phyloP scores from a whole-genome alignment of 1,284 basidiomycete genomes.

The Crepidotus sp. region DNA sequence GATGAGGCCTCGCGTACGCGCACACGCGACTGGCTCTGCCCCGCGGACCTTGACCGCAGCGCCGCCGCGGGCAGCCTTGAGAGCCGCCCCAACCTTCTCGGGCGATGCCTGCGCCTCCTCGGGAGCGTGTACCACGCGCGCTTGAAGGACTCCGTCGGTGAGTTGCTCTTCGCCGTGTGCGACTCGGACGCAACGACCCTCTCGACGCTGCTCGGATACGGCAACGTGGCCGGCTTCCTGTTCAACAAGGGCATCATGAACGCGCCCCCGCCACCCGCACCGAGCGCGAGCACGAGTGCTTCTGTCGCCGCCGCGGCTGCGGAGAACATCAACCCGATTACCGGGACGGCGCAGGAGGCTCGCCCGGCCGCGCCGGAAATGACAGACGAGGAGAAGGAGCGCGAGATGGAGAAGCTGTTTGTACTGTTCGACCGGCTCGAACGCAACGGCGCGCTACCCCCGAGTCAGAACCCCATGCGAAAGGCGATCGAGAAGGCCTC shows the following conservation, averaged over 20 bases:
- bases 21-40: slow-evolving; percentile 62
- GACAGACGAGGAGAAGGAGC: slow-evolving; percentile 88
- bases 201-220: slow-evolving; percentile 76
- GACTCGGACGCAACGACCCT: slow-evolving; percentile 62
- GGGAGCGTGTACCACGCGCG: slow-evolving; percentile 61
- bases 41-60: slow-evolving; percentile 71
- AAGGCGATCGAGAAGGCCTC: slow-evolving; percentile 53
- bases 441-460: slow-evolving; percentile 54
- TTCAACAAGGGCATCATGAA: slow-evolving; percentile 80
- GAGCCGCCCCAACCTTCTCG: slow-evolving; percentile 60
- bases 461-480: slow-evolving; percentile 63
- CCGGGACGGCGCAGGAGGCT: slow-evolving; percentile 47
- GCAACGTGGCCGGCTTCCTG: slow-evolving; percentile 86
- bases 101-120: slow-evolving; percentile 73
- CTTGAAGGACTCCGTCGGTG: slow-evolving; percentile 71
- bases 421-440: slow-evolving; percentile 84
- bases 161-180: slow-evolving; percentile 76
- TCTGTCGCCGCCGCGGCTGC: slow-evolving; percentile 32
- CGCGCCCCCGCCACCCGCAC: slow-evolving; percentile 34
- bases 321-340: slow-evolving; percentile 71
- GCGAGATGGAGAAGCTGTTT: slow-evolving; percentile 84
- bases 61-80: slow-evolving; percentile 50
- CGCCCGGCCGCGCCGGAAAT: slow-evolving; percentile 44
- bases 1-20: slow-evolving; percentile 48
- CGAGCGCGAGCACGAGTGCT: slow-evolving; percentile 28